Base-by-base conservation (phyloP, 2,329 filamentous ascomycete genomes). In the Colletotrichum musae region DNA sequence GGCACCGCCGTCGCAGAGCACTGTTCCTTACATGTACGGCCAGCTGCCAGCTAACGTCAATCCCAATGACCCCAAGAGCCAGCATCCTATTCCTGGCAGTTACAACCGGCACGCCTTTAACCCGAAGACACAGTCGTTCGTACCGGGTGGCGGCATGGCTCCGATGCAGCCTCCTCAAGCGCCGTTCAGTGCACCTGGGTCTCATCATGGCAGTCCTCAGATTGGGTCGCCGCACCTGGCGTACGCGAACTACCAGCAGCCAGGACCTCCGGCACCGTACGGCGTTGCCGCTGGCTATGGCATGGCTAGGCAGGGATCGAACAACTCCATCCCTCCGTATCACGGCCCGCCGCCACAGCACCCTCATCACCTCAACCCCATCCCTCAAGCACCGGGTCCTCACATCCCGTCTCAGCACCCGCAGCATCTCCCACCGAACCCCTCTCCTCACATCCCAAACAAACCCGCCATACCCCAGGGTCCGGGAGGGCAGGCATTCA, bases 121-220 rank as follows among this genome's bases (percentile, higher is more conserved):
- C 77, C 95, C 95, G 1, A 95, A 97, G 82, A 98, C 93, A 16
- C 93, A 97, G 76, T 93, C 95, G 0, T 98, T 98, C 79, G 89
- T 97, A 26, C 95, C 95, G 2, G 84, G 71, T 32, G 79, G 81
- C 18, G 77, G 88, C 70, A 84, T 80, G 71, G 80, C 82, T 36
- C 82, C 85, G 4, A 82, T 85, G 72, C 85, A 84, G 48, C 81
- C 82, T 39, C 82, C 85, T 6, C 81, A 84, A 70, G 83, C 82
- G 16, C 82, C 83, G 1, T 89, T 85, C 70, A 84, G 80, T 51
- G 84, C 84, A 41, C 81, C 81, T 9, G 83, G 81, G 47, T 84
- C 83, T 47, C 86, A 87, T 70, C 84, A 86, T 59, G 81, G 85
- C 50, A 88, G 87, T 71, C 85, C 87, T 41, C 86, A 88, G 72